Evolutionary conservation across 495 filamentous ascomycete species (phyloP).

Genomic region (Aspergillus olivimuriae): DNA sequence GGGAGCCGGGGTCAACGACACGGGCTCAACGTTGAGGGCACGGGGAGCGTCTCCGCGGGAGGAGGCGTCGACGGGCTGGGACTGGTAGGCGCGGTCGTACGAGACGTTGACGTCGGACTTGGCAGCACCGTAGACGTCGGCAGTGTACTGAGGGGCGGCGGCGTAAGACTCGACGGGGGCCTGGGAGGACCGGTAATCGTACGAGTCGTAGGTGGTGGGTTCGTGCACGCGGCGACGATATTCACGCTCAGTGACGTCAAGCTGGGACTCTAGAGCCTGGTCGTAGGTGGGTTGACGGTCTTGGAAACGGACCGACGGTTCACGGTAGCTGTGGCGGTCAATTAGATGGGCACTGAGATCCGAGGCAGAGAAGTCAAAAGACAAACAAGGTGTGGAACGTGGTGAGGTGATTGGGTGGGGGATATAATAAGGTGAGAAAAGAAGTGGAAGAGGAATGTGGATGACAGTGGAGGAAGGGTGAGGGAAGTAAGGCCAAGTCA

Average conservation of each 20-base stretch:
- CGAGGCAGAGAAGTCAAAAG: constrained; percentile 14
- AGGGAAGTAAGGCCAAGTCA: not conserved
- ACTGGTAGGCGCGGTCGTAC: constrained; percentile 21
- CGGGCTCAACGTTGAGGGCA: constrained; percentile 46
- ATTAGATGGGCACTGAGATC: constrained; percentile 24
- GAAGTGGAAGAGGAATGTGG: constrained; percentile 15
- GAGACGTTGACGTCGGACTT: constrained; percentile 6
- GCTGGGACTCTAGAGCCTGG: constrained; percentile 47
- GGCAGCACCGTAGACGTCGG: constrained; percentile 13
- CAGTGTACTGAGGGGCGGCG: constrained; percentile 9
- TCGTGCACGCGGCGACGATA: constrained; percentile 68
- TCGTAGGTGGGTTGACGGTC: constrained; percentile 45
- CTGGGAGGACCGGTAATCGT: constrained; percentile 34
- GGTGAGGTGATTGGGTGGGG: constrained; percentile 16
- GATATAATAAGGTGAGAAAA: constrained; percentile 11
- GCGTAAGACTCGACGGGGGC: constrained; percentile 25
- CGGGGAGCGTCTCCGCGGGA: constrained; percentile 25
- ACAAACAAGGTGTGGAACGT: constrained; percentile 17
- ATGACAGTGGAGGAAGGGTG: not conserved
- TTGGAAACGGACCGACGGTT: constrained; percentile 52
- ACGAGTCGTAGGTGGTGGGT: constrained; percentile 55
- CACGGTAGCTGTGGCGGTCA: constrained; percentile 47
- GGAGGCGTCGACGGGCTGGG: constrained; percentile 22
- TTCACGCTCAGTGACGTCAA: constrained; percentile 81
- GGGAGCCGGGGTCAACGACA: constrained; percentile 35